Evolutionary conservation across 2,329 filamentous ascomycete species (phyloP).

Genomic region (Cladosporium sp.): DNA sequence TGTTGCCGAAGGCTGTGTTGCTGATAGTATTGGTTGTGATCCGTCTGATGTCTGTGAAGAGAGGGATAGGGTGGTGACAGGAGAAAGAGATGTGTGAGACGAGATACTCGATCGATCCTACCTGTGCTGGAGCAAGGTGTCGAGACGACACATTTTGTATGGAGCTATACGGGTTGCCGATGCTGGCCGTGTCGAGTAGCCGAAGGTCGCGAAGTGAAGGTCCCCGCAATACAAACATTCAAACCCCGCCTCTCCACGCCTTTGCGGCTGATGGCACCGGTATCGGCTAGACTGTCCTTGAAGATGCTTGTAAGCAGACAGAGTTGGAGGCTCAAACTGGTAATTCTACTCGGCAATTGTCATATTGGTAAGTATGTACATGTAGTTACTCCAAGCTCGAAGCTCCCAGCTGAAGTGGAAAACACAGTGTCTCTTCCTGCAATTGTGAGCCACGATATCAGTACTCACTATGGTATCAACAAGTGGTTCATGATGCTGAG

Average conservation of each 20-base stretch:
- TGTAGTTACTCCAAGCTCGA: too few species aligned
- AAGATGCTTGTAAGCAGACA: too few species aligned
- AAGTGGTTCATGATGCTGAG: too few species aligned
- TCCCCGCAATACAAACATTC: neutral
- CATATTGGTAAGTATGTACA: too few species aligned
- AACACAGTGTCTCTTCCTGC: too few species aligned
- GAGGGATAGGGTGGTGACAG: neutral
- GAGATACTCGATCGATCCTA: neutral
- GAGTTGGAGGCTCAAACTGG: too few species aligned
- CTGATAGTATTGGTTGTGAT: too few species aligned
- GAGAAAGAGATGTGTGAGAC: neutral
- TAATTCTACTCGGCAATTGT: too few species aligned
- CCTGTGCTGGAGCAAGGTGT: neutral
- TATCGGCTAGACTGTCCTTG: neutral
- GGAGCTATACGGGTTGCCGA: conserved; percentile 2
- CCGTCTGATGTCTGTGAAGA: too few species aligned
- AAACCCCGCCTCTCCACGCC: neutral
- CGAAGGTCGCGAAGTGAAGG: neutral
- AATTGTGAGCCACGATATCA: too few species aligned
- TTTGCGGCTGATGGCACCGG: neutral
- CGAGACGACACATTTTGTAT: neutral
- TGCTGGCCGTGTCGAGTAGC: neutral
- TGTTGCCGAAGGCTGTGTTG: conserved; percentile 3
- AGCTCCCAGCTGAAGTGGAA: too few species aligned
- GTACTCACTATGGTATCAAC: too few species aligned